Conservation (phyloP, 176 grass and related monocot species). For the Carex cristatella region DNA sequence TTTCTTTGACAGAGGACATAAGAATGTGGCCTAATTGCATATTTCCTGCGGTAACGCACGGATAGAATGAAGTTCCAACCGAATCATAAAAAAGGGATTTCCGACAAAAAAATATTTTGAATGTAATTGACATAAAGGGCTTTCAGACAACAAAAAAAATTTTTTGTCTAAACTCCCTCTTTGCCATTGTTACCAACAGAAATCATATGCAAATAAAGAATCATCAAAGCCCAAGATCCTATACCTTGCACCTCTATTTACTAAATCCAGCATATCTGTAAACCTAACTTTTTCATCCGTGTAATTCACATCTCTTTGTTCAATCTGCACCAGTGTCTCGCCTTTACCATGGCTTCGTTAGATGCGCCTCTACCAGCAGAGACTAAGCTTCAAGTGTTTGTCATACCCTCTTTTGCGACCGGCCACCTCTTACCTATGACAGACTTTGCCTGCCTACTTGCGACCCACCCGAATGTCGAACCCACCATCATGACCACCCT, state of each 20-base stretch:
- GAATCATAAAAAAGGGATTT: no score
- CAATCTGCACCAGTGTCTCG: neutral
- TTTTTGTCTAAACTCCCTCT: neutral
- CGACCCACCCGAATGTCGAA: conserved; percentile 15
- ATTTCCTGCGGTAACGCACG: no score
- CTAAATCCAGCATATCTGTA: neutral
- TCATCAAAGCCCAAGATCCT: neutral
- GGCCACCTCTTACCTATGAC: conserved; percentile 74
- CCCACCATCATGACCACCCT: conserved; percentile 35
- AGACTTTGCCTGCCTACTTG: conserved; percentile 55
- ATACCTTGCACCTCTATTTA: neutral
- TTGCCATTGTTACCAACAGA: neutral
- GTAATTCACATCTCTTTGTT: neutral
- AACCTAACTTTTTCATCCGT: neutral
- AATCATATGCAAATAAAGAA: neutral
- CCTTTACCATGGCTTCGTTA: neutral
- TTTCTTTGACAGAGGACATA: no score
- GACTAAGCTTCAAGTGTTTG: conserved; percentile 47
- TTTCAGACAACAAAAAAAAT: neutral
- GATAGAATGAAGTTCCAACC: no score
- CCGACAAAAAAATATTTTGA: no score
- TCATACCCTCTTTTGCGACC: conserved; percentile 56
- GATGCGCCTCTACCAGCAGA: no score
- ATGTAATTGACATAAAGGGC: no score
- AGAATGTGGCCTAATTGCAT: no score